phyloP scores from a whole-genome alignment of 306 rosid species.

The Acmispon strigosus region DNA sequence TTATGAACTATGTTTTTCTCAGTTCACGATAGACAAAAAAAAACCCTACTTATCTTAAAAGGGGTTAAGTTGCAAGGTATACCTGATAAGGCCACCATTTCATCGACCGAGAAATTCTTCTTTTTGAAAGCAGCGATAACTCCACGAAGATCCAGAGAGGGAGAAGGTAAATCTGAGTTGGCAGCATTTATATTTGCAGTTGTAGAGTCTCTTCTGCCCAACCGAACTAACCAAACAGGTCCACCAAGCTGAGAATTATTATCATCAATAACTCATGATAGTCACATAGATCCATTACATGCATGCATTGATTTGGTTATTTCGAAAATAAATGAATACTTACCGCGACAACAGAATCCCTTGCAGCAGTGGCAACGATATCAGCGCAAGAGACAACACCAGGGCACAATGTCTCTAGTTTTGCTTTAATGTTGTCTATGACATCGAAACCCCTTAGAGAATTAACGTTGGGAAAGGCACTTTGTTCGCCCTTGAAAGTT shows the following conservation, averaged over 20 bases:
- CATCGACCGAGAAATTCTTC: conserved; percentile 34
- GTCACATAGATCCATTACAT: background rate
- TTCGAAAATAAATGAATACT: background rate
- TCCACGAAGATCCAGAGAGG: conserved; percentile 19
- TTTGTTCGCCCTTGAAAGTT: conserved; percentile 41
- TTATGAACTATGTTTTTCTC: no score
- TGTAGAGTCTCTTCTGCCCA: conserved; percentile 59
- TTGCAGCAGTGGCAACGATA: conserved; percentile 48
- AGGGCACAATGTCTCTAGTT: conserved; percentile 28
- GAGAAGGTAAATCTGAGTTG: conserved; percentile 32
- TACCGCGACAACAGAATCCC: conserved; percentile 48
- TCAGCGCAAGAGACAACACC: conserved; percentile 54
- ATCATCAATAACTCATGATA: no score
- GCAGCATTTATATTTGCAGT: conserved; percentile 35
- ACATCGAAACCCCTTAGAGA: conserved; percentile 50
- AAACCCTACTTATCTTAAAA: no score
- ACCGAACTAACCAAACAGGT: conserved; percentile 21
- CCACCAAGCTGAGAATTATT: conserved; percentile 43
- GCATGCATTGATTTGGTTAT: no score
- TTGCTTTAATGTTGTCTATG: conserved; percentile 30
- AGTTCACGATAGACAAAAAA: no score
- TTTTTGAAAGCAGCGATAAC: conserved; percentile 36
- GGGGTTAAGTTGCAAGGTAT: background rate
- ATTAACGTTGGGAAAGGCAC: conserved; percentile 37
- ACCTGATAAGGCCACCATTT: conserved; percentile 35